Base-by-base conservation (phyloP, 2,329 filamentous ascomycete genomes). In the Cladosporium colombiae region DNA sequence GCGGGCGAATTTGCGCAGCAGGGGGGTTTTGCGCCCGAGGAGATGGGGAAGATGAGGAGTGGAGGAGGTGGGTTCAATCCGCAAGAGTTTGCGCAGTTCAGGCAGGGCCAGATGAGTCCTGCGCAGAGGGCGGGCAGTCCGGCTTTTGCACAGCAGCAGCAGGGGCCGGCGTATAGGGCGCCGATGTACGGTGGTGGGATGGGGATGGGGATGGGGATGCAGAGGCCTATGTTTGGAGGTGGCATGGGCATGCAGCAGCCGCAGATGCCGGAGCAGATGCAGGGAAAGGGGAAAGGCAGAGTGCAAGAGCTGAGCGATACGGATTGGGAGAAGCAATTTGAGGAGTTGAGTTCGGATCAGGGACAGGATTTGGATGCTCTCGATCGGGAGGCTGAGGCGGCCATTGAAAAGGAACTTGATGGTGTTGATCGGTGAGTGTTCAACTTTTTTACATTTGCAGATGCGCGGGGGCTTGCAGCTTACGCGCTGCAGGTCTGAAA, bases 271-370 rank as follows among this genome's bases (percentile, higher is more conserved):
- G 57, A 57, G 33, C 57, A 66, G 57, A 62, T 62, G 49, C 57
- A 62, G 27, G 91, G 91, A 66, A 98, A 98, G 77, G 93, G 91
- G 46, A 96, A 96, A 79, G 87, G 82, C 6, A 81, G 86, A 40
- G 86, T 98, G 81, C 89, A 98, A 14, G 95, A 98, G 81, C 86
- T 98, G 27, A 92, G 97, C 76, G 94, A 99, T 72, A 78, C 90
- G 74, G 90, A 96, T 75, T 98, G 95, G 95, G 94, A 98, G 79
- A 92, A 93, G 73, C 93, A 98, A 78, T 99, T 99, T 78, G 91
- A 92, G 65, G 88, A 95, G 78, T 89, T 97, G 76, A 92, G 94
- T 76, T 81, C 89, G 68, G 83, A 88, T 67, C 85, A 89, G 74
- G 80, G 85, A 72, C 78, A 84, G 68, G 77, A 79, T 31, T 70